Percentiles rank a stretch among this genome's conserved stretches.
phyloP scores from a whole-genome alignment of 352 stramenopile species.

The Globisporangium cederbergense region DNA sequence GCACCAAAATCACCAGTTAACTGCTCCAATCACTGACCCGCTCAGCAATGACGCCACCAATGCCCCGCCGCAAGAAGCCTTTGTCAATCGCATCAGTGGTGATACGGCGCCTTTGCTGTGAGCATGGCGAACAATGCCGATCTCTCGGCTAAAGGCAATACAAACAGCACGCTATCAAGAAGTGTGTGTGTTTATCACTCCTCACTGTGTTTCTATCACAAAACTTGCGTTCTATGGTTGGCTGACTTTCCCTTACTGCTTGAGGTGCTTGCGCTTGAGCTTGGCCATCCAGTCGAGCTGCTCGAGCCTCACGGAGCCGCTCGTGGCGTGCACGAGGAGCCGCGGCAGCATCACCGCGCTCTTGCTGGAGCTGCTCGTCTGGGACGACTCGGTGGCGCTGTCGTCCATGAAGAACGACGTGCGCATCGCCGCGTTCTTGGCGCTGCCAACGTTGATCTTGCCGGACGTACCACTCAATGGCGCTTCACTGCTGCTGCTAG shows the following conservation, averaged over 20 bases:
- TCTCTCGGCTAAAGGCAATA: too few relatives aligned
- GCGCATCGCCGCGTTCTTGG: slow-evolving; percentile 62
- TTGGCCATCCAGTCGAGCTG: slow-evolving; percentile 83
- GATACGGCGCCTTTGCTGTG: neutral
- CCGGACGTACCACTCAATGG: slow-evolving; percentile 27
- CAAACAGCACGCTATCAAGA: neutral
- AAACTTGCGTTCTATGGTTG: neutral
- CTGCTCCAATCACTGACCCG: neutral
- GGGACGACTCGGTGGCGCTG: slow-evolving; percentile 1
- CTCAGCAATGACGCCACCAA: neutral
- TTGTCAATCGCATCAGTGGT: neutral
- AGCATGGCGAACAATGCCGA: neutral
- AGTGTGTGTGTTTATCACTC: neutral
- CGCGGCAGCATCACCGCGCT: slow-evolving; percentile 18
- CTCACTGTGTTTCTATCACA: neutral
- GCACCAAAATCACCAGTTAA: neutral
- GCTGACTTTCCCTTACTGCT: slow-evolving; percentile 8
- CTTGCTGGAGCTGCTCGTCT: slow-evolving; percentile 1
- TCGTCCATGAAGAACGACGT: slow-evolving; percentile 79
- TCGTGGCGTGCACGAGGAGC: slow-evolving; percentile 47
- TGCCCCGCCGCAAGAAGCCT: neutral
- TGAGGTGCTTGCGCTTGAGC: slow-evolving; percentile 69
- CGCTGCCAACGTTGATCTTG: slow-evolving; percentile 73
- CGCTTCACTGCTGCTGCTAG: neutral
- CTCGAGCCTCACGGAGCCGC: slow-evolving; percentile 37